Base-by-base conservation (phyloP, 768 basidiomycete species). In the Tephrocybe rancida region DNA sequence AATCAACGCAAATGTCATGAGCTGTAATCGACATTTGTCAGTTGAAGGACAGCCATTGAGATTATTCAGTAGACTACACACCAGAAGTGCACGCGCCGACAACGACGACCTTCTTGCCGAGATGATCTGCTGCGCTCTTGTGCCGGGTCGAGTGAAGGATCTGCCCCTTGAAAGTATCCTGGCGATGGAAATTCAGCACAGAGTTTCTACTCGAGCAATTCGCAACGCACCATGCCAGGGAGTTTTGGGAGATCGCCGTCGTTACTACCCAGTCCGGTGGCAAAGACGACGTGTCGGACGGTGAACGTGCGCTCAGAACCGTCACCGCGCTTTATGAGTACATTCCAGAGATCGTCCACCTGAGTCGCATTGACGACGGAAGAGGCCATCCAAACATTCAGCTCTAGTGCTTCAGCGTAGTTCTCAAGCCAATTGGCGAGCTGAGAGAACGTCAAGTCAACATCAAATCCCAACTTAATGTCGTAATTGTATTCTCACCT, bases 31-130 rank as follows among this genome's bases (percentile, higher is more conserved):
- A 46, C 18, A 46, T 41, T 25, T 37, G 18, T 29, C 41, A 44
- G 37, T 11, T 41, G 14, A 24, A 22, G 27, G 2, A 24, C 2
- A 26, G 3, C 3, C 5, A n/a, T n/a, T n/a, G n/a, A 14, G 39
- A 25, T 18, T 8, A 29, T 18, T 13, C 14, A 22, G 55, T 5
- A 27, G 3, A 35, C 61, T 24, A 24, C 27, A 11, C 37, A 74
- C 75, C 73, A 18, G 86, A 85, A 10, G 85, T 87, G 48, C 83
- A 83, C 13, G 87, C 76, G 1, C 88, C 88, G 3, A 90, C 70
- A 2, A 91, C 82, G 3, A 85, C 74, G 0, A 88, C 86, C 61
- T 85, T 90, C 70, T 90, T 90, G 13, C 86, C 88, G 1, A 64
- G 41, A 58, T 84, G 84, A 35, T 83, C 82, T 10, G 71, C 67